Conservation (phyloP, 305 asterid species). For the Fraxinus albicans region DNA sequence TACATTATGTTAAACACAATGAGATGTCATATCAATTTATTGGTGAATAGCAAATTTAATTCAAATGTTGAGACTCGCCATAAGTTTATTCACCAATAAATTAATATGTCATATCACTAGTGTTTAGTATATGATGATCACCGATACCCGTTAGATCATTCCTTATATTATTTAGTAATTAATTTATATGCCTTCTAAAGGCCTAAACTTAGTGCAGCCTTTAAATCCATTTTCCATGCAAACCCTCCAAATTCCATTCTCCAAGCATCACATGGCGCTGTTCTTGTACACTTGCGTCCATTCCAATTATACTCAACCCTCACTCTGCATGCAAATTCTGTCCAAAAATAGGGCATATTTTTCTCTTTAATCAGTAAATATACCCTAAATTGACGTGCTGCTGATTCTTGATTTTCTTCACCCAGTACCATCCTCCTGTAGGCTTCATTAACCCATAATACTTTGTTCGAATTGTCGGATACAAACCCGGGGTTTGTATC, state of each 20-base stretch:
- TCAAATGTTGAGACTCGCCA: no score
- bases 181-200: conserved; percentile 8
- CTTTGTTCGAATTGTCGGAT: conserved; percentile 34
- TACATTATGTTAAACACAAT: neutral
- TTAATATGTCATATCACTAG: no score
- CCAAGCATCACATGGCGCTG: conserved; percentile 45
- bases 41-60: neutral
- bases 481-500: conserved; percentile 50
- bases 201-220: conserved; percentile 37
- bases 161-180: no score
- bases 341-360: conserved; percentile 19
- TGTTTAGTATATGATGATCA: no score
- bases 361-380: conserved; percentile 36
- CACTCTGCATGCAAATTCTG: conserved; percentile 41
- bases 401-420: conserved; percentile 2
- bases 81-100: neutral
- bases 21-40: no score
- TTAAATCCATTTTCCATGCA: conserved; percentile 50
- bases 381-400: conserved; percentile 24
- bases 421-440: conserved; percentile 34
- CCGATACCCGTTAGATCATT: neutral
- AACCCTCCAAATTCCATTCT: conserved; percentile 39
- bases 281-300: conserved; percentile 30
- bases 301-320: conserved; percentile 24
- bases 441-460: conserved; percentile 44